Evolutionary conservation across 306 rosid species (phyloP).

Genomic region (Crataegus laevigata): DNA sequence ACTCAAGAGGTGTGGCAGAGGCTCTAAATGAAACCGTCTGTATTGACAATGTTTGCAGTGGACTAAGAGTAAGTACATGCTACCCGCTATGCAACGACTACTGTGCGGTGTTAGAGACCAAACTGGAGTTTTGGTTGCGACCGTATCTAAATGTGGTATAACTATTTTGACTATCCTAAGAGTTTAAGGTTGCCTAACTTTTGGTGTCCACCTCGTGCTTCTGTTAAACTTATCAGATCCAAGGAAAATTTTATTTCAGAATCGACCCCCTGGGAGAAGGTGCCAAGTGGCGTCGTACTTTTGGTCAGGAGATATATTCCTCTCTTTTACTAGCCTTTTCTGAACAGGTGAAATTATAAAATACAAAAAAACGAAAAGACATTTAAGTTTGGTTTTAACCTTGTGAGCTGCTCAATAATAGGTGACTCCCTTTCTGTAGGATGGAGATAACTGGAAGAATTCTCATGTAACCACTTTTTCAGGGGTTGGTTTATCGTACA

Average conservation of each 20-base stretch:
- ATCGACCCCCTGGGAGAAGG: slow-evolving; percentile 79
- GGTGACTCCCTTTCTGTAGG: slow-evolving; percentile 26
- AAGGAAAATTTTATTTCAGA: slow-evolving; percentile 74
- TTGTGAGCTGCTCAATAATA: background rate
- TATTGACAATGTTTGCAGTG: slow-evolving; percentile 46
- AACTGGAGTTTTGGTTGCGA: background rate
- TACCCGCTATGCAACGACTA: background rate
- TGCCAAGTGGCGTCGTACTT: slow-evolving; percentile 89
- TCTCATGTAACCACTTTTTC: slow-evolving; percentile 34
- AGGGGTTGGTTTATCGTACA: slow-evolving; percentile 33
- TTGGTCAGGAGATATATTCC: slow-evolving; percentile 88
- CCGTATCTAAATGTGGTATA: background rate
- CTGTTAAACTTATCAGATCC: slow-evolving; percentile 42
- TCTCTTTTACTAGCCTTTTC: slow-evolving; percentile 86
- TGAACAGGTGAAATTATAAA: slow-evolving; percentile 40
- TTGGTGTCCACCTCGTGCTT: background rate
- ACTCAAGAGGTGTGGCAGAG: slow-evolving; percentile 81
- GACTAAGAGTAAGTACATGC: slow-evolving; percentile 58
- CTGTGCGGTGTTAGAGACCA: background rate
- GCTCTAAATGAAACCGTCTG: slow-evolving; percentile 85
- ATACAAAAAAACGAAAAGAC: background rate
- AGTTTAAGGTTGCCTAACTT: background rate
- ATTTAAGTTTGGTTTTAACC: background rate
- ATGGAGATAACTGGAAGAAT: slow-evolving; percentile 36
- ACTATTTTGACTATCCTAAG: background rate